These are phyloP conservation scores for Linnemannia schmuckeri DNA, from an alignment of 192 early-diverging fungal genomes.

Conservation along the genomic window DNA sequence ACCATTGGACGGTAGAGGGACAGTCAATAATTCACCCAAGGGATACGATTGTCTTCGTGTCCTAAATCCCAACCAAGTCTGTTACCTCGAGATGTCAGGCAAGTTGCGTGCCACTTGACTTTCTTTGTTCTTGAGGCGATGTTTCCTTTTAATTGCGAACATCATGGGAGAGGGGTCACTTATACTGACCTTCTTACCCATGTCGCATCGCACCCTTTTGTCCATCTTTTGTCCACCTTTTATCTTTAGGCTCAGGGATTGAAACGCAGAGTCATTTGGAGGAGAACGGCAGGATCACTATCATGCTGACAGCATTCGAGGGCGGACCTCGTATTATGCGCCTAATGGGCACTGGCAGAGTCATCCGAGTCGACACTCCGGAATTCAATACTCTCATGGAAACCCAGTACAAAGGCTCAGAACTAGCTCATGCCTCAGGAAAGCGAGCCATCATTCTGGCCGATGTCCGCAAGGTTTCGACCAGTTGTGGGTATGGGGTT, in stretches of 20 bases:
- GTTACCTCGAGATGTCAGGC: constrained; percentile 61
- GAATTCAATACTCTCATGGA: constrained; percentile 62
- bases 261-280: constrained; percentile 76
- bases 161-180: background rate
- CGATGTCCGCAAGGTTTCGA: constrained; percentile 66
- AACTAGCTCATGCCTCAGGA: constrained; percentile 43
- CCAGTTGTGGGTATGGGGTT: constrained; percentile 73
- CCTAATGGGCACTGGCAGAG: constrained; percentile 67
- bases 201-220: background rate
- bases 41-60: constrained; percentile 70
- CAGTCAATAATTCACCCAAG: constrained; percentile 73
- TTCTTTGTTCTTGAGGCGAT: background rate
- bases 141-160: background rate
- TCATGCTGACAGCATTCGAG: constrained; percentile 78
- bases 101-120: background rate
- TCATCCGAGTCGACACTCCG: constrained; percentile 58
- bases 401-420: constrained; percentile 60
- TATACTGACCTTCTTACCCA: background rate
- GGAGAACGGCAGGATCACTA: constrained; percentile 73
- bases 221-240: background rate
- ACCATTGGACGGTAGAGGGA: constrained; percentile 62
- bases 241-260: constrained; percentile 51
- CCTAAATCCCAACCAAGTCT: constrained; percentile 49
- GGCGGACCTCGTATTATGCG: constrained; percentile 74
- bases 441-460: constrained; percentile 69